Percentiles rank a stretch among this genome's conserved stretches.
phyloP scores from a whole-genome alignment of 805 yeast species.

The Saccharomyces eubayanus region DNA sequence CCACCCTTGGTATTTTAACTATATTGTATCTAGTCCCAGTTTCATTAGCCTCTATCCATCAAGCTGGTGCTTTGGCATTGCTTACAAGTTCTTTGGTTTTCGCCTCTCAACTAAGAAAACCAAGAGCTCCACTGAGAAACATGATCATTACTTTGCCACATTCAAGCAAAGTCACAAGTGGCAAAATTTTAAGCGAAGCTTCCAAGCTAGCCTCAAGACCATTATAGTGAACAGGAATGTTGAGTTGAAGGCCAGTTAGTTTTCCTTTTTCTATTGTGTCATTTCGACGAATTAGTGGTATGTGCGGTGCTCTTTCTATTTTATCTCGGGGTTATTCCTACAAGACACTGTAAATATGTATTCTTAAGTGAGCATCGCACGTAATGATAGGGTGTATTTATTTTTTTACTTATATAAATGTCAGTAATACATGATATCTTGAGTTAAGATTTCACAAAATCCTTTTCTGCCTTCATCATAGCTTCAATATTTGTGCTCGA shows the following conservation, averaged over 20 bases:
- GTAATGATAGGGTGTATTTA: background rate
- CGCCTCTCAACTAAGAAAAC: conserved; percentile 49
- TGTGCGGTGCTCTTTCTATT: background rate
- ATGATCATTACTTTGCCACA: conserved; percentile 28
- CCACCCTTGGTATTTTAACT: conserved; percentile 77
- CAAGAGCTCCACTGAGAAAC: conserved; percentile 39
- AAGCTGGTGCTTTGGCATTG: conserved; percentile 90
- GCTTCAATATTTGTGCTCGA: conserved; percentile 50
- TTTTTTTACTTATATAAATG: background rate
- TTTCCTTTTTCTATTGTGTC: background rate
- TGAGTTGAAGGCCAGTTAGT: background rate
- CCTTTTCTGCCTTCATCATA: conserved; percentile 25
- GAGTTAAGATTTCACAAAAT: conserved; percentile 12
- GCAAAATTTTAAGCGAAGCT: conserved; percentile 32
- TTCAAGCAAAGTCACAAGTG: conserved; percentile 25
- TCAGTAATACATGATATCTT: background rate
- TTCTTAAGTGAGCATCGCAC: background rate
- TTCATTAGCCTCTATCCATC: conserved; percentile 90
- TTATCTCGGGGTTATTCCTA: background rate
- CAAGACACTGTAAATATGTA: conserved; percentile 1
- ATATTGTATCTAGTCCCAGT: conserved; percentile 84
- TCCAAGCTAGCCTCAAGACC: conserved; percentile 24
- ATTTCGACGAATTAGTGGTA: background rate
- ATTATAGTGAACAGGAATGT: background rate
- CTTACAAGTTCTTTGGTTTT: conserved; percentile 69